Base-by-base conservation (phyloP, 768 basidiomycete species). In the Bullera alba region DNA sequence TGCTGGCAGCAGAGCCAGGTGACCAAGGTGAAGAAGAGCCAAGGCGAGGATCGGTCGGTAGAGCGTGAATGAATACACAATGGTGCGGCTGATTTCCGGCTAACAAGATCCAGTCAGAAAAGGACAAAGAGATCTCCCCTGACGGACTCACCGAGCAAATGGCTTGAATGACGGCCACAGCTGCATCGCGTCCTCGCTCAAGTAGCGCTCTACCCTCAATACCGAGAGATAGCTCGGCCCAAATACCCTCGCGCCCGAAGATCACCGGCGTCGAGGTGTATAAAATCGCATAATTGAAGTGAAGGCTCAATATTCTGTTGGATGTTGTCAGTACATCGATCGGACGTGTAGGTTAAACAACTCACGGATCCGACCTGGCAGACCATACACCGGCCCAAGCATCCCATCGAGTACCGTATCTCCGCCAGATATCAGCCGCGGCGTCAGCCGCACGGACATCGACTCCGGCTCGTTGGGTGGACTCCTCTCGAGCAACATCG, bases 41-140 rank as follows among this genome's bases (percentile, higher is more conserved):
- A 67, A 56, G 1, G 53, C 63, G 16, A 72, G 48, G 7, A 61
- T 39, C 1, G 70, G 62, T 22, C 70, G 56, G 54, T 58, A 70
- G 8, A 72, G 58, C 23, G 65, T 58, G 53, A 68, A 67, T 0
- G 65, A 66, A 50, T 70, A 72, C 12, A 59, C 48, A 27, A 72
- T 29, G 6, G 67, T 72, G 2, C 70, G 60, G 16, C 61, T 58
- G 17, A 72, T 64, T 47, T 72, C 70, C 15, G 63, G 59, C 69
- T 67, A 32, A 5, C n/a, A 38, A 12, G 14, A 36, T n/a, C 25
- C 25, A 8, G 25, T 15, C 45, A 44, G 29, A 28, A 42, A 8
- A 28, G 29, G 25, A 14, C 12, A 21, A 29, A 19, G 12, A 8
- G 15, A 14, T 26, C 12, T n/a, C 21, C 8, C 15, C 2, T 23